Base-by-base conservation (phyloP, 768 basidiomycete species). In the Clavulina sp. region DNA sequence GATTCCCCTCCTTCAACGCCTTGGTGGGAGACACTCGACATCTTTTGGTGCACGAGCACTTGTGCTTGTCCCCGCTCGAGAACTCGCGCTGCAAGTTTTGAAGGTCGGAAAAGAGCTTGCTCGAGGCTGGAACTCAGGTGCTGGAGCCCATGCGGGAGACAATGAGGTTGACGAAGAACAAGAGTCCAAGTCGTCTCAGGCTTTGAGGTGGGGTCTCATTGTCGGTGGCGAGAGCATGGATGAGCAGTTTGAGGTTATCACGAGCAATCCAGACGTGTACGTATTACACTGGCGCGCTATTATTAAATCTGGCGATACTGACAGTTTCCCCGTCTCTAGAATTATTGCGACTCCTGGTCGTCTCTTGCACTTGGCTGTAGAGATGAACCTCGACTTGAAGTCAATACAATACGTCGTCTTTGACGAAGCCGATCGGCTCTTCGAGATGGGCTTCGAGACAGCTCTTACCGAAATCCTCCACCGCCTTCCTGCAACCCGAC, bases 271-370 rank as follows among this genome's bases (percentile, higher is more conserved):
- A 0, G 95, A 99, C 63, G 70, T 97, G 92, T 95, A 66, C 64
- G 88, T 76, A 2, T 6, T 23, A 38, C 38, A 43, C 51, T 54
- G 41, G 56, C 50, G 54, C 43, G 33, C 51, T 51, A 59, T 58
- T 56, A 52, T 29, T 30, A 5, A 38, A 24, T 54, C 36, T 46
- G 4, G 23, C 51, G 55, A 23, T 58, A 18, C 2, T 31, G 0
- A 4, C 58, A 96, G 92, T 19, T n/a, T n/a, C n/a, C n/a, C n/a
- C n/a, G n/a, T n/a, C n/a, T n/a, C n/a, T n/a, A n/a, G n/a, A n/a
- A 84, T 99, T 56, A 93, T 99, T 57, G 93, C 95, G 23, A 99
- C 95, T 7, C 95, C 95, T 18, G 95, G 95, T 54, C 89, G 95
- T 57, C 71, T 99, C 31, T 76, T 99, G n/a, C 95, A 99, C 67